Percentiles rank a stretch among this genome's conserved stretches.
These are phyloP conservation scores for Colletotrichum musicola DNA, from an alignment of 2,329 filamentous ascomycete genomes.

Conservation along the genomic window DNA sequence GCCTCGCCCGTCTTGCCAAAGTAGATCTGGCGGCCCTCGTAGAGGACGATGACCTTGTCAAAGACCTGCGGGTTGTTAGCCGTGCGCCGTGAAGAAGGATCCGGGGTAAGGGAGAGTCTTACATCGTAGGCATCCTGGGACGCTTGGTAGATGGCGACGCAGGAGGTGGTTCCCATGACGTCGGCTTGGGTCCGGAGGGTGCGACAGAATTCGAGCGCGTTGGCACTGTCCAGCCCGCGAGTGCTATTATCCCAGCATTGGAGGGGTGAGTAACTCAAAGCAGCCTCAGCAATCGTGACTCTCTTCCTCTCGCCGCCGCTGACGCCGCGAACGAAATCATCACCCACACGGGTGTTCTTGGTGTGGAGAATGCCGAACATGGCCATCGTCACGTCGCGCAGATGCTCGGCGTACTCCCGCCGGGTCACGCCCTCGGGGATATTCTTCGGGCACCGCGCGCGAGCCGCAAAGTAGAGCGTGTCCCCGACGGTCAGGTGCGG, in stretches of 20 bases:
- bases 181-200: conserved; percentile 45
- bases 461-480: conserved; percentile 72
- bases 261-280: conserved; percentile 45
- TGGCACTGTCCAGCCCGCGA: conserved; percentile 54
- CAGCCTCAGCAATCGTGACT: conserved; percentile 52
- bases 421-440: conserved; percentile 60
- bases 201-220: conserved; percentile 41
- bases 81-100: not conserved
- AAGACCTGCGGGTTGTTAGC: conserved; percentile 56
- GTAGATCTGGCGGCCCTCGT: conserved; percentile 76
- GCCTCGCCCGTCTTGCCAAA: conserved; percentile 73
- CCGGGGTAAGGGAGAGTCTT: not conserved
- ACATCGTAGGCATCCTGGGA: conserved; percentile 69
- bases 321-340: conserved; percentile 67
- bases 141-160: conserved; percentile 69
- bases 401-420: conserved; percentile 58
- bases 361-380: conserved; percentile 68
- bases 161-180: conserved; percentile 43
- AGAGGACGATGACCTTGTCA: conserved; percentile 76
- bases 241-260: conserved; percentile 61
- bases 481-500: conserved; percentile 70
- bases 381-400: conserved; percentile 67
- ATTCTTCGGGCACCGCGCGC: conserved; percentile 61
- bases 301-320: conserved; percentile 65
- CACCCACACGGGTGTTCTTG: conserved; percentile 65